Percentiles rank a stretch among this genome's conserved stretches.
Evolutionary conservation across 139 green algal genomes (phyloP).

Genomic region (Tetraselmis chui): DNA sequence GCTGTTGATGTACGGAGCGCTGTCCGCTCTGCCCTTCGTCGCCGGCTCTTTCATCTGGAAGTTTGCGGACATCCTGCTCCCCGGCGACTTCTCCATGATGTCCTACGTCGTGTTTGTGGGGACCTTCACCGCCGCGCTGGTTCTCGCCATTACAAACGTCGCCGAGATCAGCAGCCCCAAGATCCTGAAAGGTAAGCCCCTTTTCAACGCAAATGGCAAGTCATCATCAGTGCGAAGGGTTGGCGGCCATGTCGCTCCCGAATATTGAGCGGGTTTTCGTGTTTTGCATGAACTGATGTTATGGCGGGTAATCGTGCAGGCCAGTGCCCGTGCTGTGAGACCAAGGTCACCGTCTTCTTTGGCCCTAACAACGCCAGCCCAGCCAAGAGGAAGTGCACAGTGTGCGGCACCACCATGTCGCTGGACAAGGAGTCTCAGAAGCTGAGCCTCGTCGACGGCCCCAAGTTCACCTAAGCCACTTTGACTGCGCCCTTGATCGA

Average conservation of each 20-base stretch:
- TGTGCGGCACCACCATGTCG: slow-evolving; percentile 14
- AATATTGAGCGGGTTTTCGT: no score
- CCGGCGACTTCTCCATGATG: background rate
- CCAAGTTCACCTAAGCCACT: background rate
- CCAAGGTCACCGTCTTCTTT: slow-evolving; percentile 16
- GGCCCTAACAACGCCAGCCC: background rate
- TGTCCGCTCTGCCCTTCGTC: background rate
- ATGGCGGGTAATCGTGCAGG: no score
- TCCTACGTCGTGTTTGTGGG: background rate
- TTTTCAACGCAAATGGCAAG: no score
- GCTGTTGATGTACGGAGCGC: background rate
- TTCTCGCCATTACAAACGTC: slow-evolving; percentile 10
- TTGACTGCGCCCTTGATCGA: no score
- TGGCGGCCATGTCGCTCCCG: no score
- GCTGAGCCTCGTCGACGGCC: background rate
- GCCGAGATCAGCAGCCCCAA: slow-evolving; percentile 14
- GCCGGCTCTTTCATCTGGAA: background rate
- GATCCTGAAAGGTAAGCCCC: slow-evolving; percentile 9
- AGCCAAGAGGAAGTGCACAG: slow-evolving; percentile 12
- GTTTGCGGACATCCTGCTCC: background rate
- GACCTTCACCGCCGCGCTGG: background rate
- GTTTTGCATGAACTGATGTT: no score
- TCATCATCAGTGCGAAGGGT: no score
- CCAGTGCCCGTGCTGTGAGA: slow-evolving; percentile 29
- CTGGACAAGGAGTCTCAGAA: background rate